phyloP scores from a whole-genome alignment of 2,329 filamentous ascomycete species.

The Colletotrichum sidae region DNA sequence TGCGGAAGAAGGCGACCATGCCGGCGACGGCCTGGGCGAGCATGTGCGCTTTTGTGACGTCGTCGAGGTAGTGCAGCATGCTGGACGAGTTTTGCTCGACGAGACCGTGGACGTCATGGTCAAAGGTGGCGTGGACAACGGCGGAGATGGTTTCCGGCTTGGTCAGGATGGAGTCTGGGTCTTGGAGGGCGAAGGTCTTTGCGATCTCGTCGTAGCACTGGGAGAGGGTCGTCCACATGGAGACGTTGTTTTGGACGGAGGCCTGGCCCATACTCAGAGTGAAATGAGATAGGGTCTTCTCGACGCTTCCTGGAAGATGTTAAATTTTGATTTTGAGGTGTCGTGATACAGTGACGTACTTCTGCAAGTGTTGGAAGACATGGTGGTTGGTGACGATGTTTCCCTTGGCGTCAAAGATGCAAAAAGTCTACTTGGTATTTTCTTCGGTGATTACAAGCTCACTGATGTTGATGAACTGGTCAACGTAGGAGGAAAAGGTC shows the following conservation, averaged over 20 bases:
- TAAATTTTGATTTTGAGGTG: background rate
- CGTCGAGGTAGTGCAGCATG: constrained; percentile 46
- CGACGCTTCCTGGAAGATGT: constrained; percentile 31
- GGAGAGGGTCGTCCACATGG: constrained; percentile 36
- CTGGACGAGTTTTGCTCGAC: constrained; percentile 43
- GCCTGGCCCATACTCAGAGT: constrained; percentile 35
- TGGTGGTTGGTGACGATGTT: background rate
- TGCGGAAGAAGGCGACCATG: constrained; percentile 46
- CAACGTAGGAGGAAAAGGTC: constrained; percentile 18
- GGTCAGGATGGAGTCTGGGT: constrained; percentile 40
- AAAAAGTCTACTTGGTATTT: background rate
- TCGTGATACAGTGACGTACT: constrained; percentile 5
- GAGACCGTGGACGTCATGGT: constrained; percentile 46
- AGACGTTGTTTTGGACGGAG: constrained; percentile 33
- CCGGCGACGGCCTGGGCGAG: constrained; percentile 51
- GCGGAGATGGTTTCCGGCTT: constrained; percentile 39
- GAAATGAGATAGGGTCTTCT: constrained; percentile 37
- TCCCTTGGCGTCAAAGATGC: background rate
- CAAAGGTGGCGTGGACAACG: constrained; percentile 48
- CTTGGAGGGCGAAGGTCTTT: constrained; percentile 32
- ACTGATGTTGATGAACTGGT: background rate
- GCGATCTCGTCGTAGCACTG: constrained; percentile 34
- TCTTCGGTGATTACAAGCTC: background rate
- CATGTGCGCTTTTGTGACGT: constrained; percentile 47
- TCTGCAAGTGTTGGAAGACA: constrained; percentile 30